These are phyloP conservation scores for Flaveria brownii DNA, from an alignment of 129 eudicot genomes.

Conservation along the genomic window DNA sequence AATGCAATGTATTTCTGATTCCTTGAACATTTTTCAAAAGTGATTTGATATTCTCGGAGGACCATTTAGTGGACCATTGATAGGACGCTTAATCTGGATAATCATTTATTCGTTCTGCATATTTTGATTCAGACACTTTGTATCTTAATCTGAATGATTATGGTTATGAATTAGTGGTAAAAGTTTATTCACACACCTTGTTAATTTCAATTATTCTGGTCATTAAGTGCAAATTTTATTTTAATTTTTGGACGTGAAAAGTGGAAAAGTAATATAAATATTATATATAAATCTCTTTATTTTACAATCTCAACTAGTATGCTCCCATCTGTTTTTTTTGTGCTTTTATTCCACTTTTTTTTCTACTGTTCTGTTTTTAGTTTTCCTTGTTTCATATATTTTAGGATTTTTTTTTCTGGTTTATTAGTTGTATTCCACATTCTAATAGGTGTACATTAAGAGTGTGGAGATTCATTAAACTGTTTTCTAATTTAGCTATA, in stretches of 20 bases:
- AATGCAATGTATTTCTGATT: not conserved
- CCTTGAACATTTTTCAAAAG: not conserved
- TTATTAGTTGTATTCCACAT: not conserved
- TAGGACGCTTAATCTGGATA: not conserved
- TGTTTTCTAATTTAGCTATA: not conserved
- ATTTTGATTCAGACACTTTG: conserved; percentile 3
- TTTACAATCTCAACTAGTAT: not conserved
- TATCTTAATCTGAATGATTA: conserved; percentile 21
- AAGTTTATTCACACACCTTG: not conserved
- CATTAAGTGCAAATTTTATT: not conserved
- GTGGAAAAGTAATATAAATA: not conserved
- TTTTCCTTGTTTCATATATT: not conserved
- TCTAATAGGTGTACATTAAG: conserved; percentile 2
- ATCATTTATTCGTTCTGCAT: not conserved
- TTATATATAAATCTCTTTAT: not conserved
- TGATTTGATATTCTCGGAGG: not conserved
- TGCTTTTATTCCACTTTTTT: not conserved
- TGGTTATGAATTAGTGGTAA: not conserved
- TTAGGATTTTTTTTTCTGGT: not conserved
- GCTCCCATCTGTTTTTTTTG: not conserved
- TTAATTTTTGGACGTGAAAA: not conserved
- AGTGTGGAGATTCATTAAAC: not conserved
- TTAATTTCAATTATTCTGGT: conserved; percentile 13
- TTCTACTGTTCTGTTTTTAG: not conserved
- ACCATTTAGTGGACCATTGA: not conserved